A percentile compares a stretch with the other conserved stretches of the same genome.
Conservation (phyloP, 768 basidiomycete genomes). For the Pluteus cervinus region DNA sequence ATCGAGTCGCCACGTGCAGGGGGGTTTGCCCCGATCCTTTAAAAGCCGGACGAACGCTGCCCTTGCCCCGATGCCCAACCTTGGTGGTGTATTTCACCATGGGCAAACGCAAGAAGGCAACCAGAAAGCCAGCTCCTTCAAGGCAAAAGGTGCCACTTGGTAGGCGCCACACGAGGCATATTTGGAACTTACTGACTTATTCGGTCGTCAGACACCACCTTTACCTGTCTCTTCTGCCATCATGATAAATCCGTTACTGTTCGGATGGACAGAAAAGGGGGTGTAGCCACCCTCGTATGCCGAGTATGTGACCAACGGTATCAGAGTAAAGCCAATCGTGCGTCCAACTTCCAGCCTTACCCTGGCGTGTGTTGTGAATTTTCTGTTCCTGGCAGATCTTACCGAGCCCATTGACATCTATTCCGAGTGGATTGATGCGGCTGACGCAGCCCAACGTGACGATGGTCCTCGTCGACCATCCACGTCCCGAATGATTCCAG, state of each 20-base stretch:
- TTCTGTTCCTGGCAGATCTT: conserved; percentile 45
- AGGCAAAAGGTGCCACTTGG: conserved; percentile 70
- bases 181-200: not conserved
- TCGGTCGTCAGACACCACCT: conserved; percentile 57
- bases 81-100: no score
- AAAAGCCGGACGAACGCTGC: not conserved
- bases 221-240: conserved; percentile 86
- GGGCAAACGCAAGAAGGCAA: conserved; percentile 91
- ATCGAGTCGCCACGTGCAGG: conserved; percentile 6
- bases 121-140: conserved; percentile 68
- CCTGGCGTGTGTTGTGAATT: conserved; percentile 7
- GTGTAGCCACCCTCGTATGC: conserved; percentile 74
- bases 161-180: conserved; percentile 29
- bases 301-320: conserved; percentile 83
- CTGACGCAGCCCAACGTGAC: conserved; percentile 73
- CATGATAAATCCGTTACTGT: conserved; percentile 88
- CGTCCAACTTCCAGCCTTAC: conserved; percentile 9
- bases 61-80: not conserved
- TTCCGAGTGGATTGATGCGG: conserved; percentile 89
- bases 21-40: conserved; percentile 2
- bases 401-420: conserved; percentile 88
- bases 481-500: conserved; percentile 50
- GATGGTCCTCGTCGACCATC: conserved; percentile 47
- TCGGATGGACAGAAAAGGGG: conserved; percentile 80
- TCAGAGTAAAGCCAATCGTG: conserved; percentile 84